Conservation (phyloP, 2,329 filamentous ascomycete species). For the Aureobasidium sp. region DNA sequence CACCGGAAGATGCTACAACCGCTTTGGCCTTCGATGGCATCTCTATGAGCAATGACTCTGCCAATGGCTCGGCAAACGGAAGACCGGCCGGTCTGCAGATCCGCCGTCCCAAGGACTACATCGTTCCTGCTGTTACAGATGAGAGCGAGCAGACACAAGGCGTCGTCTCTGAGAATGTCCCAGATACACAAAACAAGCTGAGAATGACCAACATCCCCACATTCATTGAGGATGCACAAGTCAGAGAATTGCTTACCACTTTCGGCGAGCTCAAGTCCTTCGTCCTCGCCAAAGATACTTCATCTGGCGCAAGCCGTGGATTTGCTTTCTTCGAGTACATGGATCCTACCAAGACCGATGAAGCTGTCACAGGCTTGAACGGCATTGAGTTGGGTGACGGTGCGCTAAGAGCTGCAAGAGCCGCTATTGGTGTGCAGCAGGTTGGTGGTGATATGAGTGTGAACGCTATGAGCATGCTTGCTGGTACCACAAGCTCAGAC, state of each 20-base stretch:
- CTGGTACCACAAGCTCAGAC: conserved; percentile 67
- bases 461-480: conserved; percentile 95
- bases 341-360: conserved; percentile 65
- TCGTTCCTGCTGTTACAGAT: conserved; percentile 72
- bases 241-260: conserved; percentile 78
- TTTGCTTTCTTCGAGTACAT: conserved; percentile 95
- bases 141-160: conserved; percentile 67
- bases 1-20: conserved; percentile 77
- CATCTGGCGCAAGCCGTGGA: conserved; percentile 72
- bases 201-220: conserved; percentile 81
- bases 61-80: conserved; percentile 46
- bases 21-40: conserved; percentile 86
- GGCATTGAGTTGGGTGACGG: conserved; percentile 88
- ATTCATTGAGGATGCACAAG: conserved; percentile 84
- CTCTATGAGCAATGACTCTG: conserved; percentile 53
- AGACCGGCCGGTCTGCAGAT: conserved; percentile 58
- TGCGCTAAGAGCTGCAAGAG: conserved; percentile 75
- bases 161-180: conserved; percentile 68
- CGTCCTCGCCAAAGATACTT: conserved; percentile 75
- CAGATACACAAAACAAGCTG: conserved; percentile 92
- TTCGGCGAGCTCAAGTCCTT: conserved; percentile 94
- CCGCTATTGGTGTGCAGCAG: conserved; percentile 90
- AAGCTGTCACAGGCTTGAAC: conserved; percentile 84
- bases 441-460: conserved; percentile 92
- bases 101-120: conserved; percentile 90